Conservation (phyloP, 176 grass and related monocot genomes). For the Cocos nucifera region DNA sequence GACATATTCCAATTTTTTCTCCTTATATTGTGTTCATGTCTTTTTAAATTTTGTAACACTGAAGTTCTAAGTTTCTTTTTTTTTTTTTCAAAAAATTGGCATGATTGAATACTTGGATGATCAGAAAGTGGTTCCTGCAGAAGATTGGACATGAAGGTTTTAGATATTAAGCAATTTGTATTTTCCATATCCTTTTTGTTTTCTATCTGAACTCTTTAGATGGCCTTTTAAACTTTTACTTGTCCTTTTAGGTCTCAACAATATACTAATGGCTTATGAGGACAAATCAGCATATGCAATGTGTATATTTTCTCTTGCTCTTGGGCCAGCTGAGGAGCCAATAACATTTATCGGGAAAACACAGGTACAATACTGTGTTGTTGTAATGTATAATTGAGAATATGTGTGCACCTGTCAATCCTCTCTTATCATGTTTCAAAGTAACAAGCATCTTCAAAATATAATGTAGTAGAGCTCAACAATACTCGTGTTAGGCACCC, state of each 20-base stretch:
- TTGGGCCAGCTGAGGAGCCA: slow-evolving; percentile 73
- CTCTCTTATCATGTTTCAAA: no score
- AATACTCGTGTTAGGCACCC: no score
- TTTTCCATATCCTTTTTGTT: no score
- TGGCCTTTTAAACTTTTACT: no score
- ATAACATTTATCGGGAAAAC: slow-evolving; percentile 87
- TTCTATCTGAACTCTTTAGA: no score
- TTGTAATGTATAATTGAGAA: neutral
- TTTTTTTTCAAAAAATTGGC: slow-evolving; percentile 22
- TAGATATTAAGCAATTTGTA: neutral
- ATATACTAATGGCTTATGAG: slow-evolving; percentile 81
- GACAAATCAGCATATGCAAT: slow-evolving; percentile 97
- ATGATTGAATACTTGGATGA: slow-evolving; percentile 24
- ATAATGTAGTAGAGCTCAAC: no score
- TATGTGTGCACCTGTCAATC: neutral
- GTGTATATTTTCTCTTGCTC: slow-evolving; percentile 95
- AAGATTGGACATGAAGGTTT: slow-evolving; percentile 91
- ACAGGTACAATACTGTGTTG: slow-evolving; percentile 36
- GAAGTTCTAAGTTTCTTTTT: slow-evolving; percentile 3
- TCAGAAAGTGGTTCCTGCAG: slow-evolving; percentile 93
- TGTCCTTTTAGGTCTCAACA: slow-evolving; percentile 67
- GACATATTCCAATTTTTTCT: no score
- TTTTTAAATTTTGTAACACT: no score
- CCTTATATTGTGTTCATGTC: no score
- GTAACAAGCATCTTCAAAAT: no score